These are phyloP conservation scores for Linum lewisii DNA, from an alignment of 345 rosid species.

Conservation along the genomic window DNA sequence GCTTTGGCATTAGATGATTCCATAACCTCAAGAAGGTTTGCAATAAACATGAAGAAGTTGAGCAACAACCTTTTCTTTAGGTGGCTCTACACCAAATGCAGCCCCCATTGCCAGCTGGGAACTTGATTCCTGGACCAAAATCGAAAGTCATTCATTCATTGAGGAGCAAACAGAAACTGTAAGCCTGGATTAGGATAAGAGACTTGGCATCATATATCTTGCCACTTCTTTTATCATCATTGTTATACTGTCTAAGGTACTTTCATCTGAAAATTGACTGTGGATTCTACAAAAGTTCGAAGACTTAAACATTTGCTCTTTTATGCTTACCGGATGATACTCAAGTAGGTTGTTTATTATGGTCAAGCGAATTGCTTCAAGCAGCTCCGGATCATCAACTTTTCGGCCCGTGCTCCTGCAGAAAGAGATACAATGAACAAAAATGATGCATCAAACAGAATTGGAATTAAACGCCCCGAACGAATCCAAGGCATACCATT, in stretches of 20 bases:
- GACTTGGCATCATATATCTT: neutral
- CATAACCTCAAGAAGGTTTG: constrained; percentile 1
- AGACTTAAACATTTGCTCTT: neutral
- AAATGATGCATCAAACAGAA: neutral
- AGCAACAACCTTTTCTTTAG: constrained; percentile 41
- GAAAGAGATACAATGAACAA: constrained; percentile 9
- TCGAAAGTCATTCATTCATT: constrained; percentile 10
- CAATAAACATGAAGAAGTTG: neutral
- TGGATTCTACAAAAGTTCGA: neutral
- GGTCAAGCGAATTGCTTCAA: constrained; percentile 94
- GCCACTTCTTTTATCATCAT: no score
- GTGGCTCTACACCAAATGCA: constrained; percentile 85
- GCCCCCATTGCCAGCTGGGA: constrained; percentile 92
- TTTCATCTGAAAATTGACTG: neutral
- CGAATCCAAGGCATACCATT: neutral
- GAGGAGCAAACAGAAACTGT: constrained; percentile 3
- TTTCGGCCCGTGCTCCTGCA: constrained; percentile 86
- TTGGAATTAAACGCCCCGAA: neutral
- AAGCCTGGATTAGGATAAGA: neutral
- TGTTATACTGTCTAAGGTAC: no score
- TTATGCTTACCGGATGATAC: constrained; percentile 75
- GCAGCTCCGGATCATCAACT: constrained; percentile 89
- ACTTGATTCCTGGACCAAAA: constrained; percentile 76
- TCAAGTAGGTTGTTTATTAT: constrained; percentile 77
- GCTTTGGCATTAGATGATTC: neutral